Percentiles rank a stretch among this genome's conserved stretches.
These are phyloP conservation scores for Venturia asperata DNA, from an alignment of 2,329 filamentous ascomycete species.

Conservation along the genomic window DNA sequence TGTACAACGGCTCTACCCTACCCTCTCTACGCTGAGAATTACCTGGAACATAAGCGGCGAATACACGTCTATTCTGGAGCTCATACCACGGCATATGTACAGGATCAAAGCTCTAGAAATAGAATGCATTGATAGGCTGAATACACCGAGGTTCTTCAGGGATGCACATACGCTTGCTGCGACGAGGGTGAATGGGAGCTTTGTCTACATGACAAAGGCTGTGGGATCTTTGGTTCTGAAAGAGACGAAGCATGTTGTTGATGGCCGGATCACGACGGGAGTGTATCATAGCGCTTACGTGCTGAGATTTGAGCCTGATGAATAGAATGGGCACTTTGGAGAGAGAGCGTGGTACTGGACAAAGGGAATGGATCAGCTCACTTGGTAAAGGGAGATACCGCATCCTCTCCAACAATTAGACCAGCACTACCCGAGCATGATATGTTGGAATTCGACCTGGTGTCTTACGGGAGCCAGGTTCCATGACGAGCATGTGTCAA, in stretches of 20 bases:
- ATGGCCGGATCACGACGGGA: conserved; percentile 5
- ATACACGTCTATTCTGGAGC: conserved; percentile 4
- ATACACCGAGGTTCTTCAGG: not conserved
- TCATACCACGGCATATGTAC: conserved; percentile 12
- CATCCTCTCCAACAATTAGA: not conserved
- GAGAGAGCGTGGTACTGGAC: not conserved
- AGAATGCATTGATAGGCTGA: conserved; percentile 3
- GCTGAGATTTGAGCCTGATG: conserved; percentile 1
- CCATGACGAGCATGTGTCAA: not conserved
- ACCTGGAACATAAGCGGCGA: conserved; percentile 15
- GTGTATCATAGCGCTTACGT: conserved; percentile 4
- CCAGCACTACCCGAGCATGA: not conserved
- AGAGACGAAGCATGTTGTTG: conserved; percentile 1
- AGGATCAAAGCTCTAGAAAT: not conserved
- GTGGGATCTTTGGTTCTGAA: conserved; percentile 4
- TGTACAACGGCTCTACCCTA: conserved; percentile 2
- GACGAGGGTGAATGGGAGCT: conserved; percentile 9
- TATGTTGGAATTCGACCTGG: not conserved
- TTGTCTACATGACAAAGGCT: not conserved
- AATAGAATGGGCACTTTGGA: not conserved
- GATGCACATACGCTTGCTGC: not conserved
- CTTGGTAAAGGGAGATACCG: not conserved
- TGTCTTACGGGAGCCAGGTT: not conserved
- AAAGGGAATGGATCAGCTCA: not conserved
- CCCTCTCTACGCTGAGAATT: not conserved